Percentiles rank a stretch among this genome's conserved stretches.
Conservation (phyloP, 495 filamentous ascomycete species). For the Penicillium lividum region DNA sequence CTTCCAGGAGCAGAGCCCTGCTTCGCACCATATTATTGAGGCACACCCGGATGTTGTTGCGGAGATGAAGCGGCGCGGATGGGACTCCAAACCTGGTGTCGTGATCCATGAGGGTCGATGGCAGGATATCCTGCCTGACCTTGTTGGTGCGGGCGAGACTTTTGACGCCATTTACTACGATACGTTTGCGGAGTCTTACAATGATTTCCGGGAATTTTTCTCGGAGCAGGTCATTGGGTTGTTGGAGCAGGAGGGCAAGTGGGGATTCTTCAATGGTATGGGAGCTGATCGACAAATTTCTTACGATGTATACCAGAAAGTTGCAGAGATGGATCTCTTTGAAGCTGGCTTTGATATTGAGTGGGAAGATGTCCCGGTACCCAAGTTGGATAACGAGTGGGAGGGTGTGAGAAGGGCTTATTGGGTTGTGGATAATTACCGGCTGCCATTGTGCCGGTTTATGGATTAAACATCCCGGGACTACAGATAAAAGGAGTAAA, state of each 20-base stretch:
- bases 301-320: conserved; percentile 94
- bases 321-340: conserved; percentile 86
- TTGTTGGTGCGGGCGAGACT: conserved; percentile 66
- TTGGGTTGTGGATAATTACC: conserved; percentile 79
- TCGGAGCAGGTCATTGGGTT: conserved; percentile 79
- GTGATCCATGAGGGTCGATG: conserved; percentile 72
- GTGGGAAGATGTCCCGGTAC: conserved; percentile 79
- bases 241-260: conserved; percentile 70
- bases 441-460: conserved; percentile 63
- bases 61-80: conserved; percentile 63
- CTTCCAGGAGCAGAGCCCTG: conserved; percentile 67
- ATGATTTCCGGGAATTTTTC: conserved; percentile 83
- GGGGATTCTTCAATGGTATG: conserved; percentile 94
- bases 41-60: conserved; percentile 81
- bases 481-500: background rate
- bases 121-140: conserved; percentile 76
- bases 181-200: conserved; percentile 93
- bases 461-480: conserved; percentile 47
- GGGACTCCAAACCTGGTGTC: conserved; percentile 65
- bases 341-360: conserved; percentile 90
- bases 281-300: conserved; percentile 89
- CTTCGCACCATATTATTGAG: conserved; percentile 83
- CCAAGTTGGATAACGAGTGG: conserved; percentile 69
- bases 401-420: conserved; percentile 83
- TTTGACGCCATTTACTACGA: conserved; percentile 98